Evolutionary conservation across 192 early-diverging fungal species (phyloP), one percentile per base, ranked within the genome.

Genomic region (Entomortierella parvispora): DNA sequence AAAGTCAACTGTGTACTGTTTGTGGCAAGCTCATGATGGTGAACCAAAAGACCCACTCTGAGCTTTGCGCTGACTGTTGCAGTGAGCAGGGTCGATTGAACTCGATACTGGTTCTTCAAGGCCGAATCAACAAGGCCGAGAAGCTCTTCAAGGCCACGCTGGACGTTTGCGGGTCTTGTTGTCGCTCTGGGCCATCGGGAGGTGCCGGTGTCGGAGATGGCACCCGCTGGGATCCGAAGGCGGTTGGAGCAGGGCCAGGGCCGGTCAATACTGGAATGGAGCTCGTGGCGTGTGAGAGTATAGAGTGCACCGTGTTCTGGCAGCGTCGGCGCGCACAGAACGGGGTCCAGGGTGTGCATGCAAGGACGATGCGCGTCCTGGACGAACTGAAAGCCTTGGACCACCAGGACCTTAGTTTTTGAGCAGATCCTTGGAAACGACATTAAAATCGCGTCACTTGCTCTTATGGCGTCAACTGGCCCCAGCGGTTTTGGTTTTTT

Each of bases 1-100:
- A 80, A 46, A 84, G 90, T 25, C 79, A 81, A 25, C 82, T 88
- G 33, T 94, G 93, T 68, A 14, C 86, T 0, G 69, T 91, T 9
- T 94, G 93, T 68, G 46, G 79, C 31, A 80, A 85, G 51, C 26
- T 82, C 33, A 78, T 83, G 22, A 43, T n/a, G 7, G 28, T 17
- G 7, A 22, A 48, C 10, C 15, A 9, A 2, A n/a, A 43, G 26
- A 25, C 18, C 4, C 32, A 3, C 28, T 52, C 23, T 9, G 50
- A 62, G 15, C 47, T 77, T 3, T 77, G 74, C 26, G 37, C 47
- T 0, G 74, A 68, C 2, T 77, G 74, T 45, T 46, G 14, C 0
- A 59, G 60, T 40, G 74, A 68, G 14, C 7, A 62, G 3, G 55
- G 61, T 28, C 52, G 42, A 23, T 18, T 34, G 23, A 31, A 53